These are phyloP conservation scores for Trifolium dubium DNA, from an alignment of 306 rosid genomes.

Conservation along the genomic window DNA sequence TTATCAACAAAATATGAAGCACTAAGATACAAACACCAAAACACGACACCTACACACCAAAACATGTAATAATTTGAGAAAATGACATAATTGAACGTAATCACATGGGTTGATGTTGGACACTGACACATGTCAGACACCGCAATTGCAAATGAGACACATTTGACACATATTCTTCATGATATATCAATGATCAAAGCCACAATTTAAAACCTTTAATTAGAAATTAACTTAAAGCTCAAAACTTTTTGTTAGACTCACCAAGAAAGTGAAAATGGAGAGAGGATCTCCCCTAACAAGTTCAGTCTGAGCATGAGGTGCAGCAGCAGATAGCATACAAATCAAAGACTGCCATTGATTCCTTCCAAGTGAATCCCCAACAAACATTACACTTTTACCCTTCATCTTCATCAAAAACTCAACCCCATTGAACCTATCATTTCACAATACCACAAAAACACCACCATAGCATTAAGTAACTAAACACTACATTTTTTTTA, in stretches of 20 bases:
- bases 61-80: too few species aligned
- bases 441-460: constrained; percentile 47
- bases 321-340: constrained; percentile 68
- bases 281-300: constrained; percentile 76
- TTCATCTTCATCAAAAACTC: constrained; percentile 78
- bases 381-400: constrained; percentile 87
- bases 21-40: not conserved
- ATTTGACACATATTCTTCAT: not conserved
- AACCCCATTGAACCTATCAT: constrained; percentile 82
- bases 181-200: not conserved
- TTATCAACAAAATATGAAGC: not conserved
- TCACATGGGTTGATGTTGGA: not conserved
- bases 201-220: not conserved
- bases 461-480: constrained; percentile 4
- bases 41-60: not conserved
- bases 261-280: constrained; percentile 84
- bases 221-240: not conserved
- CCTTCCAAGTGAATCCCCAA: constrained; percentile 88
- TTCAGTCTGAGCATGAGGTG: constrained; percentile 65
- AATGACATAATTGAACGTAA: not conserved
- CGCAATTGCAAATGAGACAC: not conserved
- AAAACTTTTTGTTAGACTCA: constrained; percentile 38
- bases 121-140: not conserved
- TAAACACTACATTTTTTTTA: not conserved
- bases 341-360: constrained; percentile 97